Base-by-base conservation (phyloP, 176 grass and related monocot genomes). In the Aegilops sharonensis region DNA sequence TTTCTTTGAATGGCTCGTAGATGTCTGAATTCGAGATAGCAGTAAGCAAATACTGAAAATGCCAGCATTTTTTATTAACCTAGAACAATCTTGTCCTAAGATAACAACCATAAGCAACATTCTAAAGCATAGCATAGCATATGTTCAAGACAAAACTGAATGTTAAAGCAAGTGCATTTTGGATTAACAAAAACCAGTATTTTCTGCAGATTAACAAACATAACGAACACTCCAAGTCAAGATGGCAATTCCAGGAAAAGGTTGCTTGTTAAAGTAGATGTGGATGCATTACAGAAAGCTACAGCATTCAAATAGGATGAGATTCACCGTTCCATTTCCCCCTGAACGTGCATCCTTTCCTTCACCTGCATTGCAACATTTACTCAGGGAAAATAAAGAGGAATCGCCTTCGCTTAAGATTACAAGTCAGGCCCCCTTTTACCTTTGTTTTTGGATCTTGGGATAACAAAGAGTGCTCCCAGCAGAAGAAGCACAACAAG, bases 1-100 rank as follows among this genome's bases (percentile, higher is more conserved):
- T 60, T 99, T 70, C 68, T 91, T 96, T 54, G 97, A 88, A 85
- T 94, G 94, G 77, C 37, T 90, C 84, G 62, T 88, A 62, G 78
- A 75, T 64, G 14, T 78, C 81, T 91, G 72, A 34, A 71, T 70
- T 52, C 15, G 50, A 74, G 72, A 70, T 72, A 40, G 8, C 70
- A 85, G 63, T 34, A 78, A 91, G 62, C n/a, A 31, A 88, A 10
- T 40, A 59, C 62, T 79, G 64, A 84, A 35, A 62, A 75, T 69
- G 34, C 50, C 21, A 34, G 11, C 66, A 86, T 23, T 72, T 60
- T 68, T 27, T 14, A 84, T 57, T 50, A 68, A 47, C 59, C 20
- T 24, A 43, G 43, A 47, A 21, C 13, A 59, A 64, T 21, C 27
- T 75, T 77, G 7, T 61, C 68, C 31, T 69, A 69, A 24, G 15